Percentiles rank a stretch among this genome's conserved stretches.
Evolutionary conservation across 2,329 filamentous ascomycete species (phyloP).

Genomic region (Hymenoscyphus fructigenus): DNA sequence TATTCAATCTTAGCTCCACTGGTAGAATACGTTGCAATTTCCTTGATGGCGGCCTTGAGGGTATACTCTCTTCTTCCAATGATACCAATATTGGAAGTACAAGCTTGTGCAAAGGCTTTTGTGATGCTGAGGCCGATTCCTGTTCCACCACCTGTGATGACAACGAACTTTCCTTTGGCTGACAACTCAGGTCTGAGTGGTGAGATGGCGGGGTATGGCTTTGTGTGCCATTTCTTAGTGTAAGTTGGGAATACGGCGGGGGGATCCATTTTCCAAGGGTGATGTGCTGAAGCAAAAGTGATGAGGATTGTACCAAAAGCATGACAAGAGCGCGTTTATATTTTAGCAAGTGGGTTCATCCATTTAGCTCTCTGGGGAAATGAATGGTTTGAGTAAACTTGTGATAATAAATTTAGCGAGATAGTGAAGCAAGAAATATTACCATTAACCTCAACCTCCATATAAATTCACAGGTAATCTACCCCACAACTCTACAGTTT

Average conservation of each 20-base stretch:
- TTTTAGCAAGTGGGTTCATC: no score
- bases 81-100: conserved; percentile 44
- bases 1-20: conserved; percentile 38
- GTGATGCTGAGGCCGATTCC: conserved; percentile 48
- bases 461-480: no score
- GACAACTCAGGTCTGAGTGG: conserved; percentile 43
- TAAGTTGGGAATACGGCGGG: neutral
- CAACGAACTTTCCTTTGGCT: conserved; percentile 40
- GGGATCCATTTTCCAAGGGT: neutral
- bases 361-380: no score
- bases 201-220: conserved; percentile 40
- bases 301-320: no score
- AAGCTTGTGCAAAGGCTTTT: conserved; percentile 44
- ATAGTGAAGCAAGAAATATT: no score
- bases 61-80: conserved; percentile 42
- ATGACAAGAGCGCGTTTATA: no score
- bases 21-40: conserved; percentile 40
- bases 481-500: no score
- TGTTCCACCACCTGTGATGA: conserved; percentile 46
- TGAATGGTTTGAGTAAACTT: no score
- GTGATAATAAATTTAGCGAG: no score
- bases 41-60: conserved; percentile 17
- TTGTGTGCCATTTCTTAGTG: conserved; percentile 40
- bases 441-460: no score
- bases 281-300: no score